phyloP scores from a whole-genome alignment of 2,329 filamentous ascomycete genomes.

The Domatiomyces globalis region DNA sequence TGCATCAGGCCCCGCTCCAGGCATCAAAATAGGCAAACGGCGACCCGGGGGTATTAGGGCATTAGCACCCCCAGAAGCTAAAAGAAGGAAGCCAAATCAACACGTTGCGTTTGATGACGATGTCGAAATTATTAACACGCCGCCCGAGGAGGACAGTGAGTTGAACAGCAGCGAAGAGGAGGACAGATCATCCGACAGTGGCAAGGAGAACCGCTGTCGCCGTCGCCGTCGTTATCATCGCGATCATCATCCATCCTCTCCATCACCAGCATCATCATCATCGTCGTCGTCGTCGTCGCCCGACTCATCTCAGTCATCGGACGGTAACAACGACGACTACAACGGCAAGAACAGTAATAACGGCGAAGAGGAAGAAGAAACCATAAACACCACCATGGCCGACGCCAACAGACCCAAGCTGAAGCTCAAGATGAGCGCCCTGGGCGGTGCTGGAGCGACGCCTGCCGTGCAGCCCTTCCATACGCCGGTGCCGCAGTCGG shows the following conservation, averaged over 20 bases:
- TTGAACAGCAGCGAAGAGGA: not conserved
- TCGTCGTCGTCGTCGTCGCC: not conserved
- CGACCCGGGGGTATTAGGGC: too few species aligned
- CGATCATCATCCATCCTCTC: not conserved
- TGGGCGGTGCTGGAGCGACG: not conserved
- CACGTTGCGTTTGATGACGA: not conserved
- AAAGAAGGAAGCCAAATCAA: not conserved
- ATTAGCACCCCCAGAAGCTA: too few species aligned
- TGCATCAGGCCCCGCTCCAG: not conserved
- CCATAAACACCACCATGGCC: not conserved
- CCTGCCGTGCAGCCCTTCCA: not conserved
- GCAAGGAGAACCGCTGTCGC: not conserved
- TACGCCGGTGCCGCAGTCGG: not conserved
- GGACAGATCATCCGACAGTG: not conserved
- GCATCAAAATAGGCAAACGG: not conserved
- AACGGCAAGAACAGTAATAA: not conserved
- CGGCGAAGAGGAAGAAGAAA: conserved; percentile 6
- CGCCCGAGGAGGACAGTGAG: not conserved
- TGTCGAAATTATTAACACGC: not conserved
- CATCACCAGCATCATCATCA: not conserved
- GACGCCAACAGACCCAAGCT: conserved; percentile 13
- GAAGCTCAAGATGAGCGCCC: conserved; percentile 20
- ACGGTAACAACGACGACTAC: not conserved
- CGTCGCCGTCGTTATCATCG: not conserved
- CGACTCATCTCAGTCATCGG: not conserved